A percentile compares a stretch with the other conserved stretches of the same genome.
Conservation (phyloP, 139 green algal genomes). For the Volvox reticuliferus region DNA sequence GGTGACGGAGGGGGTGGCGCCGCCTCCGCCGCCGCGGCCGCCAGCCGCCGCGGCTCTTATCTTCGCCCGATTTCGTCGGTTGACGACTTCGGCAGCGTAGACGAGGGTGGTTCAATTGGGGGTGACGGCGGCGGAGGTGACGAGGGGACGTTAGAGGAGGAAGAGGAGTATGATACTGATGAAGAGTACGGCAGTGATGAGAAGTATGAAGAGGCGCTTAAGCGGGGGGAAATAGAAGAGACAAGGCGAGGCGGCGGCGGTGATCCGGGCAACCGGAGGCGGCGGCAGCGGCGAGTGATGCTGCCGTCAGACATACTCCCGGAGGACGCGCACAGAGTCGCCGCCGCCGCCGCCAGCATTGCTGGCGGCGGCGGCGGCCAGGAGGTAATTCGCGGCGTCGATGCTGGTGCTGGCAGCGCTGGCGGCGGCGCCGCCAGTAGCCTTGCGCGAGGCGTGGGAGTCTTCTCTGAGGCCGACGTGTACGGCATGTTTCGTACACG, state of each 20-base stretch:
- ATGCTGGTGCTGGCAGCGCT: background rate
- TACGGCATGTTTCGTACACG: slow-evolving; percentile 49
- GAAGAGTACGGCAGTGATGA: background rate
- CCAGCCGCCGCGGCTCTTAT: background rate
- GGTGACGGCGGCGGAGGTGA: background rate
- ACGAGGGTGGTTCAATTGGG: no score
- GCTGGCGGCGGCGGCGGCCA: background rate
- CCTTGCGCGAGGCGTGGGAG: background rate
- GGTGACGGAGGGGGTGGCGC: background rate
- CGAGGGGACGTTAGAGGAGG: background rate
- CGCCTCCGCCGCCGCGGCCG: background rate
- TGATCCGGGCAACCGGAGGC: background rate
- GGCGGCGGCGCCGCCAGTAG: background rate
- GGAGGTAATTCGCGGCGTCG: no score
- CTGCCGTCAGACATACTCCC: background rate
- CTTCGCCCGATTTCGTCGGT: no score
- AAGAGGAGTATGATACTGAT: background rate
- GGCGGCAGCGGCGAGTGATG: background rate
- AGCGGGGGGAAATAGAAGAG: background rate
- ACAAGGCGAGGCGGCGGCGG: background rate
- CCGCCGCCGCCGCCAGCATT: background rate
- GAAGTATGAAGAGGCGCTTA: background rate
- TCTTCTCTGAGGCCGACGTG: slow-evolving; percentile 45
- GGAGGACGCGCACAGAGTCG: background rate
- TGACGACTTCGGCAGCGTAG: no score